phyloP scores from a whole-genome alignment of 129 eudicot genomes.

The Oenanthe sinensis region DNA sequence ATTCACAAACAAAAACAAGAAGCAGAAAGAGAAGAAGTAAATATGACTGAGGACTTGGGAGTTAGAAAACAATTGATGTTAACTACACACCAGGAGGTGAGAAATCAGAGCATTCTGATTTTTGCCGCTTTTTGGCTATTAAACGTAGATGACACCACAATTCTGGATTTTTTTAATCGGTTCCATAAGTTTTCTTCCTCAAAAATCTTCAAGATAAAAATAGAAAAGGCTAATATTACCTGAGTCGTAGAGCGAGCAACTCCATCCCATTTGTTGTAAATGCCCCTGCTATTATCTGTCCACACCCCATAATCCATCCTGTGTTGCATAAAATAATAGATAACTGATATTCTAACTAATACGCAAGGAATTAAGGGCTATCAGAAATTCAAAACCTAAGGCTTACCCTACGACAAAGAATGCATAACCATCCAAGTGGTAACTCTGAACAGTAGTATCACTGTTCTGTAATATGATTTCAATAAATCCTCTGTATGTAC shows the following conservation, averaged over 20 bases:
- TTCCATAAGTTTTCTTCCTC: not conserved
- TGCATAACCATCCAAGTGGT: slow-evolving; percentile 94
- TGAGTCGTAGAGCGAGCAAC: slow-evolving; percentile 93
- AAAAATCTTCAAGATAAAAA: not conserved
- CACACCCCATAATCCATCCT: slow-evolving; percentile 94
- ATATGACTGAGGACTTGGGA: not conserved
- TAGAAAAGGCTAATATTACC: slow-evolving; percentile 26
- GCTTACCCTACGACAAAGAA: slow-evolving; percentile 92
- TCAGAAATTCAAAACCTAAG: not conserved
- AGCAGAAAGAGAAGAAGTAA: not conserved
- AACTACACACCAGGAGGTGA: not conserved
- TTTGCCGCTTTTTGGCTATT: not conserved
- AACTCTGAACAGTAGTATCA: slow-evolving; percentile 71
- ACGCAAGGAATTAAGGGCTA: not conserved
- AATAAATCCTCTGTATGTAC: slow-evolving; percentile 64
- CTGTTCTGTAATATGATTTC: slow-evolving; percentile 91
- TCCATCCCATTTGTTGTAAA: slow-evolving; percentile 91
- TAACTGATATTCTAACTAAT: not conserved
- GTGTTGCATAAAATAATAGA: not conserved
- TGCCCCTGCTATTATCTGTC: slow-evolving; percentile 84
- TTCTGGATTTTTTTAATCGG: not conserved
- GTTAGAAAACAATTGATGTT: not conserved
- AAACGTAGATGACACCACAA: not conserved
- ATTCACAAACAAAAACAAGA: not conserved
- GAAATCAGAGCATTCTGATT: not conserved